Percentiles rank a stretch among this genome's conserved stretches.
Evolutionary conservation across 176 grass and related monocot genomes (phyloP).

Genomic region (Musa schizocarpa): DNA sequence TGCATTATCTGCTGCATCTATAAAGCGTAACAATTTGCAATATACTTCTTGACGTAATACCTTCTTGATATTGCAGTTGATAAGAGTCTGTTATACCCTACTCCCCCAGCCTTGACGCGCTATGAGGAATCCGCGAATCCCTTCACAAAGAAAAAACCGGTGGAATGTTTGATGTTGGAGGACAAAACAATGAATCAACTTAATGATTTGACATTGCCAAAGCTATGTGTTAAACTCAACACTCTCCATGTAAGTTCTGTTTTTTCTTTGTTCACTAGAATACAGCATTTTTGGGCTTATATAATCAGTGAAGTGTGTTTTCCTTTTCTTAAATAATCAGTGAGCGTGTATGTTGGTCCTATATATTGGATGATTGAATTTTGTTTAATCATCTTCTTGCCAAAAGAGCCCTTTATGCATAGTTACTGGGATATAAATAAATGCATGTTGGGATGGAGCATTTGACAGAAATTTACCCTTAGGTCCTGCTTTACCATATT

Average conservation of each 20-base stretch:
- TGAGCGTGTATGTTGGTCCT: background rate
- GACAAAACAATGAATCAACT: conserved; percentile 43
- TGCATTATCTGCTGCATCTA: background rate
- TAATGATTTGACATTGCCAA: conserved; percentile 43
- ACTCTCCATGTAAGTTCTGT: conserved; percentile 62
- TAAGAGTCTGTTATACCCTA: conserved; percentile 49
- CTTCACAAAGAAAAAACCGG: conserved; percentile 59
- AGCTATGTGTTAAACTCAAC: conserved; percentile 91
- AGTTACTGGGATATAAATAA: background rate
- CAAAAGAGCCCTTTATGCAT: background rate
- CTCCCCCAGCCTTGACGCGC: conserved; percentile 60
- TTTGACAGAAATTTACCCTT: too few species aligned
- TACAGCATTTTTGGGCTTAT: background rate
- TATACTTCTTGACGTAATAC: conserved; percentile 13
- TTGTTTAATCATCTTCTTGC: background rate
- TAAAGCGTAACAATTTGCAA: background rate
- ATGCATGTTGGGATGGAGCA: background rate
- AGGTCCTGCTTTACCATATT: too few species aligned
- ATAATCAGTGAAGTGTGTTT: background rate
- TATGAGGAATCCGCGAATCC: conserved; percentile 66
- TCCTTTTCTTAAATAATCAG: background rate
- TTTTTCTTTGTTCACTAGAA: too few species aligned
- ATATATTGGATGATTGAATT: background rate
- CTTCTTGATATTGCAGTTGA: conserved; percentile 38
- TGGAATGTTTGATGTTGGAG: conserved; percentile 34